A percentile compares a stretch with the other conserved stretches of the same genome.
phyloP scores from a whole-genome alignment of 176 grass and related monocot genomes.

The Carex cristatella region DNA sequence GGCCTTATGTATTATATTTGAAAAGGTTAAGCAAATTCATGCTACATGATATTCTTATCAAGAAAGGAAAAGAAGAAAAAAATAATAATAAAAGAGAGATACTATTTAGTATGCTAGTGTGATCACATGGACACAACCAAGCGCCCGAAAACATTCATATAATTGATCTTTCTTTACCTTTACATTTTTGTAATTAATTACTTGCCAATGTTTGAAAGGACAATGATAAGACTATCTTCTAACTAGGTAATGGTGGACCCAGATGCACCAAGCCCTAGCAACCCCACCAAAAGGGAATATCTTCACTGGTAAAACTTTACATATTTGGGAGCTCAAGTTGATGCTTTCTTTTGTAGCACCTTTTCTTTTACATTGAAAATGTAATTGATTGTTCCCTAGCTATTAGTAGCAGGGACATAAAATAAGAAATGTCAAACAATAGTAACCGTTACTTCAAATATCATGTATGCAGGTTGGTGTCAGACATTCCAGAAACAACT shows the following conservation, averaged over 20 bases:
- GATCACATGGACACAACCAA: conserved; percentile 8
- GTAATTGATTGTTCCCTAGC: conserved; percentile 4
- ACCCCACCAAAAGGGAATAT: conserved; percentile 84
- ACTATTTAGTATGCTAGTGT: background rate
- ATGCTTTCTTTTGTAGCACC: conserved; percentile 19
- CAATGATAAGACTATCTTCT: conserved; percentile 37
- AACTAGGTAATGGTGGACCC: conserved; percentile 96
- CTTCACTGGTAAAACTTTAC: conserved; percentile 73
- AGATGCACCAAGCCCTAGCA: conserved; percentile 89
- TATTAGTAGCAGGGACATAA: conserved; percentile 3
- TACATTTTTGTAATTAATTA: conserved; percentile 15
- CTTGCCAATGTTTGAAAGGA: conserved; percentile 5
- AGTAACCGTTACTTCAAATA: conserved; percentile 25
- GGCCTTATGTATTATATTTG: background rate
- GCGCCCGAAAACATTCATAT: background rate
- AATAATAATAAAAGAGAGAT: background rate
- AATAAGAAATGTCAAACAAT: conserved; percentile 27
- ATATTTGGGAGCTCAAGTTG: conserved; percentile 29
- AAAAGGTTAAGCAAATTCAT: background rate
- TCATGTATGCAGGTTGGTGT: conserved; percentile 76
- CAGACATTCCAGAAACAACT: conserved; percentile 89
- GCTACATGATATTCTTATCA: background rate
- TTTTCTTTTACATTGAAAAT: conserved; percentile 5
- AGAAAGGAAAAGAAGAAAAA: background rate
- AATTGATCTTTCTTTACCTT: conserved; percentile 15